Evolutionary conservation across 192 early-diverging fungal genomes (phyloP).

Genomic region (Umbelopsis vinacea): DNA sequence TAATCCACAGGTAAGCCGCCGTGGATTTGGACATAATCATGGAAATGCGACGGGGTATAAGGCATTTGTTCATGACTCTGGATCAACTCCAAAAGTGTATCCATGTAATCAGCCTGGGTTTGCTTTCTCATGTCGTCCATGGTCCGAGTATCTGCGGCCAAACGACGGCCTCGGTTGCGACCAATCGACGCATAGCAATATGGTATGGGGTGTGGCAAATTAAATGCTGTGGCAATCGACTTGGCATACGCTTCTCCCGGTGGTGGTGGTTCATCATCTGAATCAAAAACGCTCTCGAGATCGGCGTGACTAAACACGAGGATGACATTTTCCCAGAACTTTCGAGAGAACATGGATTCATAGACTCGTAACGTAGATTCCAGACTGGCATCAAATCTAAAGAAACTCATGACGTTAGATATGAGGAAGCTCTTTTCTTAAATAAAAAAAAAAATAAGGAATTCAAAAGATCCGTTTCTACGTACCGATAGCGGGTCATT

Average conservation of each 20-base stretch:
- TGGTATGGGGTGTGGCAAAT: background rate
- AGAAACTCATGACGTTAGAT: background rate
- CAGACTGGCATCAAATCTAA: constrained; percentile 26
- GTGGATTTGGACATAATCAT: background rate
- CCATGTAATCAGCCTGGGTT: constrained; percentile 18
- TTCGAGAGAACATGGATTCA: constrained; percentile 14
- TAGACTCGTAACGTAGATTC: constrained; percentile 26
- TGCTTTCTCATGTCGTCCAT: constrained; percentile 20
- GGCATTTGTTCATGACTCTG: background rate
- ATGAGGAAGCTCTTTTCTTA: background rate
- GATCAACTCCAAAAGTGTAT: constrained; percentile 6
- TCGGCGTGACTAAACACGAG: constrained; percentile 25
- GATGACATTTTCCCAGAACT: constrained; percentile 29
- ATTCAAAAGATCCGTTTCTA: too few species aligned
- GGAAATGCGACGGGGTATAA: constrained; percentile 3
- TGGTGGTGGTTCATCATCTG: constrained; percentile 3
- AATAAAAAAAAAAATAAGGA: too few species aligned
- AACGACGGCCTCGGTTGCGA: constrained; percentile 2
- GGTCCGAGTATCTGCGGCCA: background rate
- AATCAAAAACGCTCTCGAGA: constrained; percentile 16
- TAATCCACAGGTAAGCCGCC: background rate
- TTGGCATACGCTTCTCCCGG: background rate
- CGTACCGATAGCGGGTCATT: constrained; percentile 46
- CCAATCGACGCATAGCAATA: constrained; percentile 25
- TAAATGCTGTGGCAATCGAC: constrained; percentile 16